These are phyloP conservation scores for Vigna nakashimae DNA, from an alignment of 306 rosid species.

Conservation along the genomic window DNA sequence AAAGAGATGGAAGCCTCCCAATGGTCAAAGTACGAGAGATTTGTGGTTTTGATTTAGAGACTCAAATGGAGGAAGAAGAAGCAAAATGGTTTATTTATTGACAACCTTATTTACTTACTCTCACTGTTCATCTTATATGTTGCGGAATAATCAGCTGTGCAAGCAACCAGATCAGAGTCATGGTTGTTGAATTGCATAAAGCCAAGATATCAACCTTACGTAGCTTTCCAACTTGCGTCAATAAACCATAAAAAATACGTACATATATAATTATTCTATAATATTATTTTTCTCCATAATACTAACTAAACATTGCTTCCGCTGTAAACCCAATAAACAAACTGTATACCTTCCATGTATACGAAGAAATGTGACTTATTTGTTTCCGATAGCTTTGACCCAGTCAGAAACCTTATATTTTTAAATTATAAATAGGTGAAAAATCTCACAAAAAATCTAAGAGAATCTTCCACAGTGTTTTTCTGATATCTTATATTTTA, in stretches of 20 bases:
- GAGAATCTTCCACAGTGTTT: slow-evolving; percentile 35
- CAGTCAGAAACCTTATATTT: slow-evolving; percentile 25
- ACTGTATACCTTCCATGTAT: background rate
- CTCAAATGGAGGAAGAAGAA: background rate
- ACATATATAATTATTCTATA: background rate
- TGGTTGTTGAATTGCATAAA: slow-evolving; percentile 62
- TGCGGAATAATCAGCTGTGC: slow-evolving; percentile 57
- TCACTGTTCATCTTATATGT: slow-evolving; percentile 16
- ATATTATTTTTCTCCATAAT: background rate
- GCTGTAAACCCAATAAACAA: background rate
- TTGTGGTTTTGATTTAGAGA: slow-evolving; percentile 53
- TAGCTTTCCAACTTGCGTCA: slow-evolving; percentile 34
- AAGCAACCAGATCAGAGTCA: slow-evolving; percentile 64
- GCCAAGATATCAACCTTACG: slow-evolving; percentile 47
- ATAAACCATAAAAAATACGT: background rate
- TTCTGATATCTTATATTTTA: background rate
- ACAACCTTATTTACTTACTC: background rate
- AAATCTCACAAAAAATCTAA: slow-evolving; percentile 4
- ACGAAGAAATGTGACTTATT: background rate
- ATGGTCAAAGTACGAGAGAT: slow-evolving; percentile 62
- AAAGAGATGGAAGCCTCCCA: slow-evolving; percentile 15
- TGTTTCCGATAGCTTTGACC: slow-evolving; percentile 39
- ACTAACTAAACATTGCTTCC: background rate
- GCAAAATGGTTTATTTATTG: slow-evolving; percentile 6
- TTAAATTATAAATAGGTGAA: background rate